phyloP scores from a whole-genome alignment of 352 stramenopile genomes.

The Lagenidium giganteum region DNA sequence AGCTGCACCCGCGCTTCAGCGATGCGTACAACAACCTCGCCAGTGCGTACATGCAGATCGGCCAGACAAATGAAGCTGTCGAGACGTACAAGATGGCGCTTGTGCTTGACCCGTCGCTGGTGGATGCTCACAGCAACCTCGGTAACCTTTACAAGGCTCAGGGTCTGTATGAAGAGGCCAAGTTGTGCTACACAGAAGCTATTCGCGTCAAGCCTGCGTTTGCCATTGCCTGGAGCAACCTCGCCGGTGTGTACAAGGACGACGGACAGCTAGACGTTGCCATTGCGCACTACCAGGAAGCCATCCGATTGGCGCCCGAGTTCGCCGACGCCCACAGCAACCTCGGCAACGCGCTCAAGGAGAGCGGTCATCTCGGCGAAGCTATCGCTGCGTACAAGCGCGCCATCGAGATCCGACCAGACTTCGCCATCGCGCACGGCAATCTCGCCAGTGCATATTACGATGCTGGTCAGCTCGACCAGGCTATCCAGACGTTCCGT shows the following conservation, averaged over 20 bases:
- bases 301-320: slow-evolving; percentile 73
- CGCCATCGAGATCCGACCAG: slow-evolving; percentile 77
- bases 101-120: slow-evolving; percentile 79
- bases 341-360: slow-evolving; percentile 81
- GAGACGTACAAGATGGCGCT: slow-evolving; percentile 94
- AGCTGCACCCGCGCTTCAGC: slow-evolving; percentile 86
- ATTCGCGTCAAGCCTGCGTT: slow-evolving; percentile 88
- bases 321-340: slow-evolving; percentile 88
- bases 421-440: slow-evolving; percentile 90
- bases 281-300: slow-evolving; percentile 84
- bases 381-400: slow-evolving; percentile 84
- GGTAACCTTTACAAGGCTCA: slow-evolving; percentile 92
- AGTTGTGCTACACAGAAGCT: slow-evolving; percentile 87
- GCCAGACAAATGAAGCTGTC: slow-evolving; percentile 83
- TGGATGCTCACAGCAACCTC: slow-evolving; percentile 94
- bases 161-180: slow-evolving; percentile 80
- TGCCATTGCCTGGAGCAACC: slow-evolving; percentile 90
- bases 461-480: slow-evolving; percentile 77
- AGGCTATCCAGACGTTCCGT: slow-evolving; percentile 84
- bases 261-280: slow-evolving; percentile 73
- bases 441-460: slow-evolving; percentile 91
- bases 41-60: slow-evolving; percentile 90
- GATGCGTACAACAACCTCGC: slow-evolving; percentile 93
- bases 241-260: slow-evolving; percentile 90
- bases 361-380: slow-evolving; percentile 58